Conservation (phyloP, 2,329 filamentous ascomycete genomes). For the Aspergillus aculeatus region DNA sequence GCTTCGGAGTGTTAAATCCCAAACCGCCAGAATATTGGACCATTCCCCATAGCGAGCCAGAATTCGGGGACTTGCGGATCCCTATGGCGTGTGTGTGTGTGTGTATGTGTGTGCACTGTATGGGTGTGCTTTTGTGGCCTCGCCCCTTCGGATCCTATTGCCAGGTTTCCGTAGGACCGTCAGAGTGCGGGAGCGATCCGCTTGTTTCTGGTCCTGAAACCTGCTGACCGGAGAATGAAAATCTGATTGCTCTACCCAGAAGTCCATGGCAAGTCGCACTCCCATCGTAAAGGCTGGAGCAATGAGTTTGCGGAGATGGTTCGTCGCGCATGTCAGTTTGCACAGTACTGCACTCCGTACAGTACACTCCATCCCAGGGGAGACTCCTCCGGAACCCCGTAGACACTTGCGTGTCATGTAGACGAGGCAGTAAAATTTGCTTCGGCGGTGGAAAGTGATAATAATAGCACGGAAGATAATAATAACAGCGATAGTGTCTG, state of each 20-base stretch:
- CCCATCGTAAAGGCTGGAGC: neutral
- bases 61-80: constrained; percentile 16
- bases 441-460: constrained; percentile 9
- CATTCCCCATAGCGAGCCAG: constrained; percentile 12
- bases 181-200: neutral
- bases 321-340: neutral
- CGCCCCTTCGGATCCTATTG: neutral
- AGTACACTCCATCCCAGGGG: neutral
- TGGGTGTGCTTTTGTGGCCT: neutral
- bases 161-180: too few relatives aligned
- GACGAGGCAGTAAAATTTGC: constrained; percentile 10
- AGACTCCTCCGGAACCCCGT: neutral
- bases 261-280: neutral
- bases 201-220: neutral
- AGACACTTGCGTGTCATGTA: constrained; percentile 17
- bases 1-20: constrained; percentile 21
- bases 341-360: neutral
- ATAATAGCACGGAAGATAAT: constrained; percentile 10
- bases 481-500: constrained; percentile 7
- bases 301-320: neutral
- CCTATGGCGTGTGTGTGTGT: neutral
- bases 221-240: neutral
- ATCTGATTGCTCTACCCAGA: neutral
- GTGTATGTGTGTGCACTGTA: neutral
- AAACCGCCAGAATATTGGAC: constrained; percentile 16